phyloP scores from a whole-genome alignment of 139 green algal genomes.

The Desmodesmus armatus region DNA sequence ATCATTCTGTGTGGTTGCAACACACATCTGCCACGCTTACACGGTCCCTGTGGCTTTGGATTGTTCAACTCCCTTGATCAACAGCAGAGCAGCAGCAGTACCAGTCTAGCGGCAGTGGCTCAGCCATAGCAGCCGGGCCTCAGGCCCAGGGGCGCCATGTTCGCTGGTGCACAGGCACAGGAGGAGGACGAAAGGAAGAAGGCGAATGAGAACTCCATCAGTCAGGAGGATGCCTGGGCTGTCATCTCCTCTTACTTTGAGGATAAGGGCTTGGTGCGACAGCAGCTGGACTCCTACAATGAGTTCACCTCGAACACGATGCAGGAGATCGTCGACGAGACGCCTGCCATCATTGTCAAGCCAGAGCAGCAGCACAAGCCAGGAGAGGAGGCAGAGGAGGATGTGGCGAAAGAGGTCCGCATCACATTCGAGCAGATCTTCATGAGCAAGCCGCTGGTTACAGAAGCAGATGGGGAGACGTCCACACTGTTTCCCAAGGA shows the following conservation, averaged over 20 bases:
- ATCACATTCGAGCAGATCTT: slow-evolving; percentile 98
- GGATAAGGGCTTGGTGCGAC: slow-evolving; percentile 95
- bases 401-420: not conserved
- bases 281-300: slow-evolving; percentile 99
- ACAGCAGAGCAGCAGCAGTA: slow-evolving; percentile 13
- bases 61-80: not conserved
- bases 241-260: slow-evolving; percentile 90
- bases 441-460: slow-evolving; percentile 92
- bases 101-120: not conserved
- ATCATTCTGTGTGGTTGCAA: too few relatives aligned
- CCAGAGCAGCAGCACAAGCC: slow-evolving; percentile 89
- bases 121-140: not conserved
- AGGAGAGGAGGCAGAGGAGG: slow-evolving; percentile 52
- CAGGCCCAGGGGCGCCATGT: slow-evolving; percentile 21
- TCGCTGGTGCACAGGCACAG: slow-evolving; percentile 31
- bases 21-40: too few relatives aligned
- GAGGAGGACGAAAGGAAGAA: slow-evolving; percentile 9
- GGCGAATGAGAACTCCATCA: slow-evolving; percentile 42
- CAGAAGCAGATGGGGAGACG: slow-evolving; percentile 93
- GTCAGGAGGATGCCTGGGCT: slow-evolving; percentile 69
- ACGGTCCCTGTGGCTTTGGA: too few relatives aligned
- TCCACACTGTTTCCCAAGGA: slow-evolving; percentile 94
- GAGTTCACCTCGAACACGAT: slow-evolving; percentile 97
- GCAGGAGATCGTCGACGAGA: slow-evolving; percentile 85
- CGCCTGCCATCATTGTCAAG: slow-evolving; percentile 71